phyloP scores from a whole-genome alignment of 805 yeast species.

The Wickerhamiella spandovensis region DNA sequence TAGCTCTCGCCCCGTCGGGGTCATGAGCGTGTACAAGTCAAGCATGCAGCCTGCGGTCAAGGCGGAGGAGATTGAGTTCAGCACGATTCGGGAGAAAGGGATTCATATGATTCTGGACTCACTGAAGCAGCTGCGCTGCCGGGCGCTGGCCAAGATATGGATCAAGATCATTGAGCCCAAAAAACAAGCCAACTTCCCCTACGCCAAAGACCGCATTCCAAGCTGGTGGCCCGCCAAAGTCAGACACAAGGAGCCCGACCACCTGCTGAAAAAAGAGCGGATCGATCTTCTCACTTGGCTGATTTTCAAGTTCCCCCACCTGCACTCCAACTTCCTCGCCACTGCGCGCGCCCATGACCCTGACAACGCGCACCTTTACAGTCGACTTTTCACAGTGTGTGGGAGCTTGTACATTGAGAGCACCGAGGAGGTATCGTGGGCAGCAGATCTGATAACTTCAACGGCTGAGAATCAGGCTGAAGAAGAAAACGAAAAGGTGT shows the following conservation, averaged over 20 bases:
- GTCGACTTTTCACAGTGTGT: background rate
- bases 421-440: no score
- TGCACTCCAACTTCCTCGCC: background rate
- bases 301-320: background rate
- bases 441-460: no score
- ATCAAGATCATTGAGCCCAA: constrained; percentile 50
- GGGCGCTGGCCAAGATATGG: constrained; percentile 49
- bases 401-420: no score
- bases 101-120: background rate
- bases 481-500: no score
- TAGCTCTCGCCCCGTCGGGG: no score
- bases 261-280: constrained; percentile 46
- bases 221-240: constrained; percentile 58
- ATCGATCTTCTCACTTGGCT: constrained; percentile 28
- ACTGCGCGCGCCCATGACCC: background rate
- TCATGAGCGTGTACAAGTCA: no score
- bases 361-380: background rate
- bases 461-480: no score
- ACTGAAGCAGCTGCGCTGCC: background rate
- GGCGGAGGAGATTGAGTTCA: no score
- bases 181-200: constrained; percentile 52
- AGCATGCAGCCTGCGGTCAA: no score
- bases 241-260: constrained; percentile 63
- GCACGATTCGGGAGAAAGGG: no score
- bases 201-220: constrained; percentile 42